Base-by-base conservation (phyloP, 371 early-diverging fungal species). In the Mucor velutinosus region DNA sequence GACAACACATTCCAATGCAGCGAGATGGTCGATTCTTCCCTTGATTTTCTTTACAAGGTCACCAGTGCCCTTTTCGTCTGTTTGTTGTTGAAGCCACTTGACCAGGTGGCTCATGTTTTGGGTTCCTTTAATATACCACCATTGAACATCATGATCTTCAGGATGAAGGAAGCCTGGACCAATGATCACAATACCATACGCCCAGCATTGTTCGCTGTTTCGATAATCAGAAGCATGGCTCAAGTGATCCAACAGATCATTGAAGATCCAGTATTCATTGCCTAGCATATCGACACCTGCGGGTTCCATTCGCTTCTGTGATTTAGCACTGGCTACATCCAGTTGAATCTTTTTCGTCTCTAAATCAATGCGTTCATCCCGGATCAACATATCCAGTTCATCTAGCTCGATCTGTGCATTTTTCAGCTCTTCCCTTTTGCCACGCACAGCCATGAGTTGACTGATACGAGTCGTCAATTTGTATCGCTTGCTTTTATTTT, bases 241-340 rank as follows among this genome's bases (percentile, higher is more conserved):
- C n/a, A 62, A 43, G 32, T 72, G 67, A 55, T 65, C 68, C n/a
- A 73, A 23, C 21, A 79, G 51, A 60, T 82, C 80, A 53, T 64
- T 75, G 45, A 82, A 78, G 4, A 78, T 35, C 80, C 80, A 82
- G 62, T 82, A 82, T 29, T 72, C 66, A 60, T 82, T 82, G 11
- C 77, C 77, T 27, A 71, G 47, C 14, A 51, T 57, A 47, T 78
- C 78, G 10, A 10, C 47, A 0, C 77, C 75, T 19, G 66, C 63
- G 15, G 60, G 51, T 23, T 62, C 60, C 29, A 73, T 47, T 51
- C 83, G 68, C 51, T 69, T 70, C 7, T 67, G 69, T 7, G 64
- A 15, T 25, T 64, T 70, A 4, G 58, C 56, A 4, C 43, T 51
- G 2, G 64, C 60, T n/a, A 57, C 56, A n/a, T 64, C 39, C 32